Evolutionary conservation across 2,329 filamentous ascomycete species (phyloP).

Genomic region (Pseudogymnoascus sp.): DNA sequence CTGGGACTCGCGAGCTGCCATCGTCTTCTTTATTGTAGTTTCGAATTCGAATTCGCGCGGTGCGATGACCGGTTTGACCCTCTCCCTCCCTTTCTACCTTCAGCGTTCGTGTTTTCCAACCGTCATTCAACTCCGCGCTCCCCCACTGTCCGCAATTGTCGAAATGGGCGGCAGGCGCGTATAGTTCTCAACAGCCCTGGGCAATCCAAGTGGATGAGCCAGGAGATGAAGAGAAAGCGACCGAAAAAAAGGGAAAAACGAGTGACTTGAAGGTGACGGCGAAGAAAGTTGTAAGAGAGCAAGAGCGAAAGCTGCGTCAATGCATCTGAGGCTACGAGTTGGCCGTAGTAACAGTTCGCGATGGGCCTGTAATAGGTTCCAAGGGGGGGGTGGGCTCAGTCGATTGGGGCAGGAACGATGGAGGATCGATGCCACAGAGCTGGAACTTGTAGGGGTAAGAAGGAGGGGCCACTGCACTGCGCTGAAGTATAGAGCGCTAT

Average conservation of each 20-base stretch:
- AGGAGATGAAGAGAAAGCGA: not conserved
- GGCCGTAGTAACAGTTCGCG: not conserved
- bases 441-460: not conserved
- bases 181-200: not conserved
- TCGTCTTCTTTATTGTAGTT: not conserved
- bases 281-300: conserved; percentile 4
- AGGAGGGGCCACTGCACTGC: not conserved
- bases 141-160: not conserved
- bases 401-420: conserved; percentile 1
- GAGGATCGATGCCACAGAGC: not conserved
- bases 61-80: not conserved
- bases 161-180: not conserved
- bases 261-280: conserved; percentile 2
- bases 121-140: conserved; percentile 4
- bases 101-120: not conserved
- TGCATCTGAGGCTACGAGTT: conserved; percentile 1
- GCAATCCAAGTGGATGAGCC: conserved; percentile 4
- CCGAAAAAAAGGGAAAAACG: conserved; percentile 3
- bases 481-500: not conserved
- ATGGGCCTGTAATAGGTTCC: not conserved
- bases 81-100: conserved; percentile 2
- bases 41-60: not conserved
- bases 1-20: conserved; percentile 2
- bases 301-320: not conserved
- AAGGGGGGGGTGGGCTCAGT: not conserved